Evolutionary conservation across 345 rosid genomes (phyloP).

Genomic region (Hypericum perforatum): DNA sequence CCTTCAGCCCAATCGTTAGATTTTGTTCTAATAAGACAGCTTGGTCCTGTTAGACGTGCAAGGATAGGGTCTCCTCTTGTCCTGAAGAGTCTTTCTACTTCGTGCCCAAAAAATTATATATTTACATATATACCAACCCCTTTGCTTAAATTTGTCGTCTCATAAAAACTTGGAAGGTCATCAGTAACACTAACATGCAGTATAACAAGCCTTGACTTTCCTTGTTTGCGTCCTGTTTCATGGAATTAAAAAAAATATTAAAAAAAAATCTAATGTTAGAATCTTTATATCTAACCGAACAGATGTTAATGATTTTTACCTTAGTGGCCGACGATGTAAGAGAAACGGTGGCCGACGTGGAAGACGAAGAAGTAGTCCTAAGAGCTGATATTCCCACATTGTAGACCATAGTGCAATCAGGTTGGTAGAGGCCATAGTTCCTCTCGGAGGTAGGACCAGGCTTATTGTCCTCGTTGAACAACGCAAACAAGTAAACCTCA

Average conservation of each 20-base stretch:
- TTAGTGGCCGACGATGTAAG: slow-evolving; percentile 62
- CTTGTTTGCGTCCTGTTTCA: slow-evolving; percentile 54
- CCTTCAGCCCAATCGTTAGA: no score
- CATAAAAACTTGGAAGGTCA: slow-evolving; percentile 51
- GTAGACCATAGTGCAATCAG: slow-evolving; percentile 78
- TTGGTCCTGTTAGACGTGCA: no score
- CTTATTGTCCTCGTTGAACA: slow-evolving; percentile 86
- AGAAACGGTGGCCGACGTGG: slow-evolving; percentile 47
- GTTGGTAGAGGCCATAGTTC: slow-evolving; percentile 81
- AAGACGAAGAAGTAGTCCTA: slow-evolving; percentile 29
- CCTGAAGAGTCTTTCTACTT: slow-evolving; percentile 5
- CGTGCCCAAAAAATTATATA: background rate
- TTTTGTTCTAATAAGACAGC: no score
- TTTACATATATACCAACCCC: slow-evolving; percentile 30
- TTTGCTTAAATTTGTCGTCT: slow-evolving; percentile 44
- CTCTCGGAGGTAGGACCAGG: slow-evolving; percentile 91
- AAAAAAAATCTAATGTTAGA: slow-evolving; percentile 5
- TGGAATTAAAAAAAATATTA: slow-evolving; percentile 6
- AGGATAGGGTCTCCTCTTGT: no score
- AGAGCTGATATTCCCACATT: slow-evolving; percentile 70
- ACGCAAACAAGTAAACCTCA: slow-evolving; percentile 76
- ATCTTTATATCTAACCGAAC: background rate
- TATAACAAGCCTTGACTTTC: slow-evolving; percentile 46
- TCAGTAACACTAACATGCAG: slow-evolving; percentile 55
- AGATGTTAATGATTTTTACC: slow-evolving; percentile 29